phyloP scores from a whole-genome alignment of 73 alveolate genomes.

The Paraurostyla sp. region DNA sequence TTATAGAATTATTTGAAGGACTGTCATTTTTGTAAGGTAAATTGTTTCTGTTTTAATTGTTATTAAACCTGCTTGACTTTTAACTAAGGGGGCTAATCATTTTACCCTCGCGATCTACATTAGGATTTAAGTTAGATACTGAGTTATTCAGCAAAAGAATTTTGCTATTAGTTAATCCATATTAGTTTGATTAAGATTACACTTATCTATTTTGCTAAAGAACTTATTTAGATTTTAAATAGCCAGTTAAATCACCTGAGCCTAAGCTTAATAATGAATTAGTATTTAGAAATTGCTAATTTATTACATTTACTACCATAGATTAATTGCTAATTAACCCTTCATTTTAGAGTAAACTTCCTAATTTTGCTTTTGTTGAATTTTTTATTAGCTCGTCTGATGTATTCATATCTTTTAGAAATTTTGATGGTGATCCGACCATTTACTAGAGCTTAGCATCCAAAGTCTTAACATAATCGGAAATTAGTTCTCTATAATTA shows the following conservation, averaged over 20 bases:
- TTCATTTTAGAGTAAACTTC: neutral
- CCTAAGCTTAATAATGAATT: slow-evolving; percentile 10
- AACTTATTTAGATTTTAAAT: neutral
- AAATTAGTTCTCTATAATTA: neutral
- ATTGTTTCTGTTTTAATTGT: no score
- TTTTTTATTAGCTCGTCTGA: neutral
- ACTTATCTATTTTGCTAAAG: neutral
- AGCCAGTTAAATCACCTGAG: neutral
- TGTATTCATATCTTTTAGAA: neutral
- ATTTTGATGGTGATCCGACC: neutral
- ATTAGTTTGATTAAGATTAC: neutral
- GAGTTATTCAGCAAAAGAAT: no score
- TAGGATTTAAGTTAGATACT: no score
- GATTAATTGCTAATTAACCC: slow-evolving; percentile 7
- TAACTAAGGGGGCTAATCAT: no score
- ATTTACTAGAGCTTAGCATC: slow-evolving; percentile 7
- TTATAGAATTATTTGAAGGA: neutral
- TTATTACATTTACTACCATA: neutral
- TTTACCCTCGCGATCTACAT: no score
- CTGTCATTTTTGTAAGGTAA: neutral
- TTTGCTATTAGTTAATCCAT: neutral
- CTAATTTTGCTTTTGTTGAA: neutral
- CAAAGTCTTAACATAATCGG: slow-evolving; percentile 1
- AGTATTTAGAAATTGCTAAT: neutral
- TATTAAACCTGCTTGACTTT: no score